Conservation (phyloP, 2,329 filamentous ascomycete genomes). For the Dryadomyces quercivorus region DNA sequence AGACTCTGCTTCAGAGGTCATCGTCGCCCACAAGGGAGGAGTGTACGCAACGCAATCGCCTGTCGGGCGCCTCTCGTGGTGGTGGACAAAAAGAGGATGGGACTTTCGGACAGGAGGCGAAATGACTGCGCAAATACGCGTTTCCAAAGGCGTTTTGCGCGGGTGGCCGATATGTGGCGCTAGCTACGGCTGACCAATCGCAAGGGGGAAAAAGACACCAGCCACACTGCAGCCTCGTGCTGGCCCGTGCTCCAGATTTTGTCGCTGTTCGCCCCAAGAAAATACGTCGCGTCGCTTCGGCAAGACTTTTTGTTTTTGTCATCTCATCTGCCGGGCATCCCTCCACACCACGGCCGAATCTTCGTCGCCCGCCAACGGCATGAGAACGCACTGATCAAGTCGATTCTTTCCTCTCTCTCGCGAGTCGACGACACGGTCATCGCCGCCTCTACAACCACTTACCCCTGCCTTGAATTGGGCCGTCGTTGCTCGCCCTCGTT, state of each 20-base stretch:
- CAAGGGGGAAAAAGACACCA: neutral
- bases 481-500: neutral
- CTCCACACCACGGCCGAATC: neutral
- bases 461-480: neutral
- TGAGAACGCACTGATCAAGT: neutral
- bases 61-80: neutral
- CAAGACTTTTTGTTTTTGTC: neutral
- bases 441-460: neutral
- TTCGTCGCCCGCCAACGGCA: neutral
- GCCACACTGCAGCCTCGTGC: conserved; percentile 13
- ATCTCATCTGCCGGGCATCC: neutral
- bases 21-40: neutral
- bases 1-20: conserved; percentile 4
- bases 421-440: neutral
- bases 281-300: neutral
- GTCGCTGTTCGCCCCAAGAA: neutral
- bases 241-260: conserved; percentile 1
- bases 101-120: neutral
- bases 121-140: neutral
- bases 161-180: conserved; percentile 1
- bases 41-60: neutral
- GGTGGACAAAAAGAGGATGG: neutral
- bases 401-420: neutral
- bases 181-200: conserved; percentile 2
- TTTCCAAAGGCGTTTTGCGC: neutral